These are phyloP conservation scores for Fusarium verticillioides DNA, from an alignment of 2,329 filamentous ascomycete species.

Conservation along the genomic window DNA sequence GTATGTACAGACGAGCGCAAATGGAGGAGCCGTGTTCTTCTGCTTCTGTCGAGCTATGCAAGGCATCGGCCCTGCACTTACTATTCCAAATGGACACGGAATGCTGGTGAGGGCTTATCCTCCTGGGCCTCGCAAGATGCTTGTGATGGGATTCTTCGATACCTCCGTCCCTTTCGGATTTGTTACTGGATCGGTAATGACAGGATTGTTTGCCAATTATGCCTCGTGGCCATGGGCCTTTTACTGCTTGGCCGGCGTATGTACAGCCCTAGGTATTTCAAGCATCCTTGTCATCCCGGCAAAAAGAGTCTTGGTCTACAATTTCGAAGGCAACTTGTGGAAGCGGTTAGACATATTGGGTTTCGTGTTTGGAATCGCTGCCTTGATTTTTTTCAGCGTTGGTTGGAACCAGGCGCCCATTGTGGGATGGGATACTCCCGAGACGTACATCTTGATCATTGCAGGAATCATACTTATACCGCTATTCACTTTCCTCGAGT, in stretches of 20 bases:
- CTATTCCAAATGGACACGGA: slow-evolving; percentile 39
- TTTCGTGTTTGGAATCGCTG: slow-evolving; percentile 19
- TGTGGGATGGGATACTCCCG: slow-evolving; percentile 26
- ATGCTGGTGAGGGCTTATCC: slow-evolving; percentile 42
- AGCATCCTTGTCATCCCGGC: slow-evolving; percentile 38
- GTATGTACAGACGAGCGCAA: slow-evolving; percentile 23
- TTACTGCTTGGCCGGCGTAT: slow-evolving; percentile 38
- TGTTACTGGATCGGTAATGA: slow-evolving; percentile 41
- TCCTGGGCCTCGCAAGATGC: slow-evolving; percentile 38
- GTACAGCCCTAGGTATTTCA: slow-evolving; percentile 32
- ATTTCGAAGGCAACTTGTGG: slow-evolving; percentile 42
- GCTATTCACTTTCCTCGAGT: slow-evolving; percentile 33
- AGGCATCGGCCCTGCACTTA: slow-evolving; percentile 40
- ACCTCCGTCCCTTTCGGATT: slow-evolving; percentile 40
- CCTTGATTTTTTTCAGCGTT: slow-evolving; percentile 36
- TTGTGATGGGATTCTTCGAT: slow-evolving; percentile 41
- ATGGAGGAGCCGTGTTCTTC: slow-evolving; percentile 34
- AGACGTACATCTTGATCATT: slow-evolving; percentile 37
- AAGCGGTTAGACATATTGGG: slow-evolving; percentile 38
- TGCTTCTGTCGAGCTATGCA: slow-evolving; percentile 43
- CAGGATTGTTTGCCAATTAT: slow-evolving; percentile 38
- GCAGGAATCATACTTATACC: slow-evolving; percentile 28
- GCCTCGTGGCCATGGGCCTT: slow-evolving; percentile 43
- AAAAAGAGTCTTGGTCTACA: slow-evolving; percentile 34
- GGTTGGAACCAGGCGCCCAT: slow-evolving; percentile 43